Percentiles rank a stretch among this genome's conserved stretches.
phyloP scores from a whole-genome alignment of 2,329 filamentous ascomycete genomes.

The Juglanconis oblonga region DNA sequence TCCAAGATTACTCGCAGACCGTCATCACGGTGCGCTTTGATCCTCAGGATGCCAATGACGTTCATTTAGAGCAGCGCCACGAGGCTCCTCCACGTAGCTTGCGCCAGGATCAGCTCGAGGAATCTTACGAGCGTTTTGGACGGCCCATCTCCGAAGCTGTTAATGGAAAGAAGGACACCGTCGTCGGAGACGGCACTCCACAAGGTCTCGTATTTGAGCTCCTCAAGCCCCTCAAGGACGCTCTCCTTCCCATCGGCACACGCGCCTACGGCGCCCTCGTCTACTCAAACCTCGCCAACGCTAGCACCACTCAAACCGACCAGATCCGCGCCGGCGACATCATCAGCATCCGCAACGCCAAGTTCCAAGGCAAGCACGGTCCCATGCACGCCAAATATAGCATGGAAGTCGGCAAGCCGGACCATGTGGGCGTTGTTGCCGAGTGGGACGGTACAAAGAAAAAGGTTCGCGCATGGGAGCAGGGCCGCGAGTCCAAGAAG shows the following conservation, averaged over 20 bases:
- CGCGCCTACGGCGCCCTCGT: conserved; percentile 88
- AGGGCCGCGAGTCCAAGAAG: conserved; percentile 90
- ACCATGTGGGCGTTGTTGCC: conserved; percentile 86
- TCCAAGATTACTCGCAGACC: conserved; percentile 95
- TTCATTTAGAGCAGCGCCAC: conserved; percentile 78
- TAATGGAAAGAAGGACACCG: conserved; percentile 69
- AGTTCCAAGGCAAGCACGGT: conserved; percentile 92
- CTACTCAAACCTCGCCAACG: conserved; percentile 93
- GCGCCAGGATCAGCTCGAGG: conserved; percentile 90
- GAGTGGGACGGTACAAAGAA: conserved; percentile 99
- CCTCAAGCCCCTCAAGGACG: conserved; percentile 68
- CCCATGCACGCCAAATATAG: conserved; percentile 94
- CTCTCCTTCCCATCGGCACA: conserved; percentile 79
- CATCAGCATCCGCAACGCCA: conserved; percentile 85
- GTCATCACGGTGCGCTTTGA: conserved; percentile 80
- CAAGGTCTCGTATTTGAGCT: conserved; percentile 76
- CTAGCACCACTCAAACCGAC: conserved; percentile 83
- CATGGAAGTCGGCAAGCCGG: conserved; percentile 79
- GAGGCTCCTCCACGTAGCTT: conserved; percentile 76
- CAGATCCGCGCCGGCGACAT: conserved; percentile 92
- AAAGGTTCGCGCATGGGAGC: conserved; percentile 94
- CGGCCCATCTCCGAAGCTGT: conserved; percentile 71
- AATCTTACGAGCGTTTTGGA: conserved; percentile 78
- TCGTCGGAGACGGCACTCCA: conserved; percentile 82
- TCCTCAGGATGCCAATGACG: conserved; percentile 68